A percentile compares a stretch with the other conserved stretches of the same genome.
Evolutionary conservation across 2,329 filamentous ascomycete genomes (phyloP).

Genomic region (Alternaria solani): DNA sequence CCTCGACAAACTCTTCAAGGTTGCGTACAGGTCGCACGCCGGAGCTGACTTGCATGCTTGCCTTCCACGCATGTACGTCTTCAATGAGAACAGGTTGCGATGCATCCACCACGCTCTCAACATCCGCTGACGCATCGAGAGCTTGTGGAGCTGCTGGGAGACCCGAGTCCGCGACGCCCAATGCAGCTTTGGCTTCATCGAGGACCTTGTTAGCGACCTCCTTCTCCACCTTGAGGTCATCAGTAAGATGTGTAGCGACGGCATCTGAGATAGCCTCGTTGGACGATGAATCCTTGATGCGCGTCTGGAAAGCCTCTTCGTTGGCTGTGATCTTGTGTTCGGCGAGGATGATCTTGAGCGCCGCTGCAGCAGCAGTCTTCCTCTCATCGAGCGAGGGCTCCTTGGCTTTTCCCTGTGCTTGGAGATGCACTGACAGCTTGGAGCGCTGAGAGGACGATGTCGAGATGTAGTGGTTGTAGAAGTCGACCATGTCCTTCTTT

Average conservation of each 20-base stretch:
- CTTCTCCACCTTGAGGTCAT: constrained; percentile 57
- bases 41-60: constrained; percentile 73
- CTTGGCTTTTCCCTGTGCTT: constrained; percentile 69
- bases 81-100: constrained; percentile 68
- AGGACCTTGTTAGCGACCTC: constrained; percentile 60
- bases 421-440: constrained; percentile 85
- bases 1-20: constrained; percentile 84
- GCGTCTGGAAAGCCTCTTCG: constrained; percentile 51
- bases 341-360: constrained; percentile 55
- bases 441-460: constrained; percentile 76
- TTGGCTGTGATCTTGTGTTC: constrained; percentile 58
- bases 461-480: constrained; percentile 78
- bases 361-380: constrained; percentile 47
- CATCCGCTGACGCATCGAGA: constrained; percentile 31
- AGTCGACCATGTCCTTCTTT: constrained; percentile 80
- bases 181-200: constrained; percentile 59
- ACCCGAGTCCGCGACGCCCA: constrained; percentile 50
- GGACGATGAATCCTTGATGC: constrained; percentile 57
- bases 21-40: constrained; percentile 78
- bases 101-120: constrained; percentile 36
- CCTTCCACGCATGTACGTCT: constrained; percentile 83
- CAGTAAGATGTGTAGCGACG: constrained; percentile 58
- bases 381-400: constrained; percentile 53
- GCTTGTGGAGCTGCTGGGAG: constrained; percentile 54
- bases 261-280: constrained; percentile 59